These are phyloP conservation scores for Candida bentonensis DNA, from an alignment of 805 yeast genomes.

Conservation along the genomic window DNA sequence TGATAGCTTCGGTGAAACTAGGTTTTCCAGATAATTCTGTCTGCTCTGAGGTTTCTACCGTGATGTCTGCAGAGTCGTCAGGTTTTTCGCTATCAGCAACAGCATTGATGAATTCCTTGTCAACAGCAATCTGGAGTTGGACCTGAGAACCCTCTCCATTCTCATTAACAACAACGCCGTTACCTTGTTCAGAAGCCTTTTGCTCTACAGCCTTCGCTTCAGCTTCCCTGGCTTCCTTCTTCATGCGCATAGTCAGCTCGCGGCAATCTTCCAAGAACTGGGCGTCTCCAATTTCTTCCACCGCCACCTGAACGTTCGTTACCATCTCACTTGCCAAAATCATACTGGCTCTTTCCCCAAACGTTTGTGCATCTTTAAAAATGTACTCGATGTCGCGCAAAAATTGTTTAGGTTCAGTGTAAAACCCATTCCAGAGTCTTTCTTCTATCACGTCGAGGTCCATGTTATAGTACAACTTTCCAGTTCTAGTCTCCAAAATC, in stretches of 20 bases:
- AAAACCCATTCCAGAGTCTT: constrained; percentile 91
- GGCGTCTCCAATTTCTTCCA: constrained; percentile 68
- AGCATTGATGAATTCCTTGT: neutral
- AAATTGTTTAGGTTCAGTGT: constrained; percentile 85
- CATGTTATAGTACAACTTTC: constrained; percentile 66
- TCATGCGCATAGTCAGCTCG: constrained; percentile 54
- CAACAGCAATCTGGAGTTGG: neutral
- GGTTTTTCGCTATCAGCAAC: too few species aligned
- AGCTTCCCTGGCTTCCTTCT: constrained; percentile 25
- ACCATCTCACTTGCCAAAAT: constrained; percentile 83
- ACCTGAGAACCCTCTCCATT: neutral
- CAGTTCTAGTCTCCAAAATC: constrained; percentile 72
- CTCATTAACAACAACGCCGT: neutral
- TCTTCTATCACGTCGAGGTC: constrained; percentile 91
- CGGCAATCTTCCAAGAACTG: constrained; percentile 66
- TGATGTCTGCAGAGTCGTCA: too few species aligned
- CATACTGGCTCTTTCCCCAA: constrained; percentile 73
- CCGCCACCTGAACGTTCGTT: constrained; percentile 90
- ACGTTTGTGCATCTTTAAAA: constrained; percentile 55
- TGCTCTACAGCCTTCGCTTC: constrained; percentile 7
- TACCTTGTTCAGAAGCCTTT: constrained; percentile 4
- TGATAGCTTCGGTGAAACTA: neutral
- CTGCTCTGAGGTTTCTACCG: neutral
- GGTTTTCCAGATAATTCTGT: neutral
- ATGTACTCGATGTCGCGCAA: constrained; percentile 75